Evolutionary conservation across 2,329 filamentous ascomycete species (phyloP).

Genomic region (Escovopsis sp.): DNA sequence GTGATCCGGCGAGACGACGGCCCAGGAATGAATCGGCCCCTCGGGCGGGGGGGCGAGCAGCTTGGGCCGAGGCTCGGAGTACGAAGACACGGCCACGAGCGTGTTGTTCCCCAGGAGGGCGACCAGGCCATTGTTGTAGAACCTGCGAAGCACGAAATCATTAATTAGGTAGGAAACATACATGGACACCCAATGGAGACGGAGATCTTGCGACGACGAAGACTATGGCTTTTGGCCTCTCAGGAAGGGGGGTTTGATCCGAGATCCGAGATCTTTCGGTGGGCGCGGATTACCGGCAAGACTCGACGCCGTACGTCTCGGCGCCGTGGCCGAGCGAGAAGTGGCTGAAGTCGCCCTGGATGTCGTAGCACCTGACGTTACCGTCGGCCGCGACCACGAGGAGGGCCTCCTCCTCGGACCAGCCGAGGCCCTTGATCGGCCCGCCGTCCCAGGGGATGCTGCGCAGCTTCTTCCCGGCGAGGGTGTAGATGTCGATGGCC

Average conservation of each 20-base stretch:
- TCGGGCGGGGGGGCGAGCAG: constrained; percentile 62
- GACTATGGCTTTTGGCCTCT: not conserved
- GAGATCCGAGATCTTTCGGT: not conserved
- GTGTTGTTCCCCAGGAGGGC: constrained; percentile 80
- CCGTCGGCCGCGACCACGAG: constrained; percentile 82
- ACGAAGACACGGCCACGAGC: constrained; percentile 73
- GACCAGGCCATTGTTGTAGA: constrained; percentile 87
- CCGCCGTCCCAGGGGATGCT: constrained; percentile 87
- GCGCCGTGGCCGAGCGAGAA: constrained; percentile 84
- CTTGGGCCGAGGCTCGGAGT: constrained; percentile 80
- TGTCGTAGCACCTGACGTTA: constrained; percentile 75
- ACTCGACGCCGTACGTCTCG: constrained; percentile 73
- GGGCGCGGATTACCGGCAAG: constrained; percentile 44
- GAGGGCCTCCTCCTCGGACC: constrained; percentile 91
- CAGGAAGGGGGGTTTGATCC: too few species aligned
- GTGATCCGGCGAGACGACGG: constrained; percentile 72
- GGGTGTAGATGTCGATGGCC: constrained; percentile 88
- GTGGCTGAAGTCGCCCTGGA: constrained; percentile 91
- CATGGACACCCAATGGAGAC: too few species aligned
- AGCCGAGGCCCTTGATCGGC: constrained; percentile 74
- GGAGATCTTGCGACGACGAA: constrained; percentile 1
- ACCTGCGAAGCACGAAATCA: constrained; percentile 24
- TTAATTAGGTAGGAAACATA: not conserved
- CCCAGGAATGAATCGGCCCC: constrained; percentile 75
- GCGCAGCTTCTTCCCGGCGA: constrained; percentile 74